Evolutionary conservation across 495 filamentous ascomycete genomes (phyloP).

Genomic region (Aspergillus carlsbadensis): DNA sequence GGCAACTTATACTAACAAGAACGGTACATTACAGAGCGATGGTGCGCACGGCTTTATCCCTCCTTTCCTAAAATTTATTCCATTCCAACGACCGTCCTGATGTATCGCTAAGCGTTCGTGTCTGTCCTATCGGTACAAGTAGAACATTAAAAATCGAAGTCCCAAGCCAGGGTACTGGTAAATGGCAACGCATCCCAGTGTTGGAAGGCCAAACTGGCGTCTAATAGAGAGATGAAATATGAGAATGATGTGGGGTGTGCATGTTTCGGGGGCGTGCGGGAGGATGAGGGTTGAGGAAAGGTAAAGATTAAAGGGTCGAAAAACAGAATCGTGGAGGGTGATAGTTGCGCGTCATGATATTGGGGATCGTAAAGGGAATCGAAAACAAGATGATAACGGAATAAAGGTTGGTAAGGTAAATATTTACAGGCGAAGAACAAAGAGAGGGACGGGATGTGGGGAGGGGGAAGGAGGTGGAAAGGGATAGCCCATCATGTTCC

Average conservation of each 20-base stretch:
- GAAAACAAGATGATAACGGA: neutral
- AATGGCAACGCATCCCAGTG: conserved; percentile 6
- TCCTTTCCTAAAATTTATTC: conserved; percentile 21
- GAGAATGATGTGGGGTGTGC: neutral
- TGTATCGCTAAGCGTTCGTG: conserved; percentile 24
- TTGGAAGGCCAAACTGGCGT: neutral
- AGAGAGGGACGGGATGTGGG: neutral
- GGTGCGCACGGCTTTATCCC: conserved; percentile 23
- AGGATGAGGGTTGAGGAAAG: neutral
- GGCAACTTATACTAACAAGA: too few relatives aligned
- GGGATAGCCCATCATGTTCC: conserved; percentile 24
- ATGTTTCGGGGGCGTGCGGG: neutral
- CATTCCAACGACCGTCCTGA: conserved; percentile 24
- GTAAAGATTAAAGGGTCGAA: neutral
- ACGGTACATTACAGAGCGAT: conserved; percentile 43
- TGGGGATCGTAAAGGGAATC: neutral
- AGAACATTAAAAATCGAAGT: conserved; percentile 26
- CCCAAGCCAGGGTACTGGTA: neutral
- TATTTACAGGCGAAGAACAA: conserved; percentile 41
- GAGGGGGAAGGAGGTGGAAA: neutral
- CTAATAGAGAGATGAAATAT: neutral
- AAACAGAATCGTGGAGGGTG: neutral
- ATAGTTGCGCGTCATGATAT: neutral
- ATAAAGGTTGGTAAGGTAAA: conserved; percentile 21
- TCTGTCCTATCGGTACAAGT: conserved; percentile 40